Conservation (phyloP, 495 filamentous ascomycete genomes). For the Ascobolus immersus region DNA sequence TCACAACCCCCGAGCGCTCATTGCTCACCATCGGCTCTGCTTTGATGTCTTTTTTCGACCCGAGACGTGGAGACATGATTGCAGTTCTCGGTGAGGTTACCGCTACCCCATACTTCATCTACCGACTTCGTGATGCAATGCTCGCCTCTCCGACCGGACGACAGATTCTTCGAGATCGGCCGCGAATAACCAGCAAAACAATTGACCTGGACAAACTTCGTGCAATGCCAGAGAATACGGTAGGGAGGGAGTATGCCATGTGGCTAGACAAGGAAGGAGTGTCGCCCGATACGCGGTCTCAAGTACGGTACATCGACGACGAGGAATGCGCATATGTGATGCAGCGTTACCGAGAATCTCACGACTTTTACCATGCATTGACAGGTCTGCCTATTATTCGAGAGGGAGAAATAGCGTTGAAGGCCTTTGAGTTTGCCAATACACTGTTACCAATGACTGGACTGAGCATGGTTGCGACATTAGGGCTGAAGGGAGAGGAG, state of each 20-base stretch:
- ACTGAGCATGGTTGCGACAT: constrained; percentile 41
- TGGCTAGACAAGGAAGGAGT: constrained; percentile 90
- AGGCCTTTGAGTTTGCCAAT: constrained; percentile 91
- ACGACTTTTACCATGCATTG: constrained; percentile 95
- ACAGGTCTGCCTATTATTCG: constrained; percentile 76
- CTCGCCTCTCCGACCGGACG: constrained; percentile 60
- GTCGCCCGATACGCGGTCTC: constrained; percentile 55
- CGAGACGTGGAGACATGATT: constrained; percentile 66
- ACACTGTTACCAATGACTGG: constrained; percentile 89
- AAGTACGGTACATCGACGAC: constrained; percentile 68
- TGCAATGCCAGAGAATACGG: constrained; percentile 39
- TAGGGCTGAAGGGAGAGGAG: constrained; percentile 52
- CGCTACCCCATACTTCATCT: constrained; percentile 82
- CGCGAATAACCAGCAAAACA: constrained; percentile 59
- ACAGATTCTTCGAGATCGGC: constrained; percentile 69
- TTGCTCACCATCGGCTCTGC: constrained; percentile 65
- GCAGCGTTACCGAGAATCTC: constrained; percentile 92
- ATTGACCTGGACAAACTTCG: constrained; percentile 48
- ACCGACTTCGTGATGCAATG: constrained; percentile 78
- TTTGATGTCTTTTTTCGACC: constrained; percentile 51
- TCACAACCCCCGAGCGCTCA: constrained; percentile 48
- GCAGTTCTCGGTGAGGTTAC: constrained; percentile 82
- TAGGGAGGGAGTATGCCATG: constrained; percentile 58
- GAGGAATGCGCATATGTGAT: constrained; percentile 93
- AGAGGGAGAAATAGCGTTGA: constrained; percentile 83